Evolutionary conservation across 306 rosid species (phyloP).

Genomic region (Cucurbita maxima): DNA sequence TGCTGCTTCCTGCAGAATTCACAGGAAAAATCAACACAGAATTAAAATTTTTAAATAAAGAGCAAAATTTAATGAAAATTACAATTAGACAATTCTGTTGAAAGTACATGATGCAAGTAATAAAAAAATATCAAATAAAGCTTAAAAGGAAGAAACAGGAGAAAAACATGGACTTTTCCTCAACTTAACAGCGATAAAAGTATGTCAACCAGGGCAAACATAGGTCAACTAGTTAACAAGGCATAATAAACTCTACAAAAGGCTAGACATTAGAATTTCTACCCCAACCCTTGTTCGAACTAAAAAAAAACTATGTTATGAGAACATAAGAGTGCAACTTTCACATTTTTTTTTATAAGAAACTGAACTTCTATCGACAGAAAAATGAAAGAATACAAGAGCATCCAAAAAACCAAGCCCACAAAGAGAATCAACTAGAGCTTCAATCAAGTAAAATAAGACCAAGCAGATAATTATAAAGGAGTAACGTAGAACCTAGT

Average conservation of each 20-base stretch:
- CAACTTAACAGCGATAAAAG: not conserved
- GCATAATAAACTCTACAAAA: not conserved
- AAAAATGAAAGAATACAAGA: too few species aligned
- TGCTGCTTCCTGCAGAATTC: conserved; percentile 47
- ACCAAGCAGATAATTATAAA: too few species aligned
- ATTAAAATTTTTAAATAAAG: not conserved
- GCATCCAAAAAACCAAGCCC: too few species aligned
- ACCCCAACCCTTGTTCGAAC: not conserved
- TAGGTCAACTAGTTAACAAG: not conserved
- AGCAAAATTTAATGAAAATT: not conserved
- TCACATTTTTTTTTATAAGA: too few species aligned
- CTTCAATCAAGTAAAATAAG: too few species aligned
- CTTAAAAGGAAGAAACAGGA: not conserved
- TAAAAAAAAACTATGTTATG: not conserved
- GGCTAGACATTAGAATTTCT: not conserved
- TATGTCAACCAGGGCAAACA: not conserved
- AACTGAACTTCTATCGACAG: too few species aligned
- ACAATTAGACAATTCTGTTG: not conserved
- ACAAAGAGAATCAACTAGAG: too few species aligned
- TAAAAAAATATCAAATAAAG: not conserved
- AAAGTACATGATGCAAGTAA: not conserved
- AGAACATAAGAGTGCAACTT: too few species aligned
- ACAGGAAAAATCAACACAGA: conserved; percentile 7
- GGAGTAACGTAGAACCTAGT: too few species aligned
- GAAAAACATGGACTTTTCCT: not conserved